phyloP scores from a whole-genome alignment of 2,329 filamentous ascomycete species.

The Ascochyta viciae-villosae region DNA sequence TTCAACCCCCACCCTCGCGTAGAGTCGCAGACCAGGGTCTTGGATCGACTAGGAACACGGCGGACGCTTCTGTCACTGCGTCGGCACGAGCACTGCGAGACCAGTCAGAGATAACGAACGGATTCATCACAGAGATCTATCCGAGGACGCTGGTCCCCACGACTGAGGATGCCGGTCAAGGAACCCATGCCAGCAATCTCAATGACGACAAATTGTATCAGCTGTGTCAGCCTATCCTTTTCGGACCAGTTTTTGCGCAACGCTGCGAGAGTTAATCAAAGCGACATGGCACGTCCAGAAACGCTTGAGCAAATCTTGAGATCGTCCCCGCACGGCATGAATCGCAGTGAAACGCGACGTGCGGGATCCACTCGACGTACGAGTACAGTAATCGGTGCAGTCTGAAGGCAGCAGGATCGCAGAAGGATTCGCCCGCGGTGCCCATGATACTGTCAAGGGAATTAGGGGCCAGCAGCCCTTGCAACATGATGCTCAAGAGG shows the following conservation, averaged over 20 bases:
- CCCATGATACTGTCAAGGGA: conserved; percentile 13
- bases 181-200: conserved; percentile 5
- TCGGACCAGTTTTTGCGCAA: conserved; percentile 2
- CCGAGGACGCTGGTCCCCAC: neutral
- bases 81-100: neutral
- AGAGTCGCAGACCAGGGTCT: conserved; percentile 3
- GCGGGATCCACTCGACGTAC: conserved; percentile 14
- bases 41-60: neutral
- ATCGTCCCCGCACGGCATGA: conserved; percentile 16
- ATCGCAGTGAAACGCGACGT: conserved; percentile 19
- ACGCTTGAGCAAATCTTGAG: conserved; percentile 8
- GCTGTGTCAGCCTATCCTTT: neutral
- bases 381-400: conserved; percentile 11
- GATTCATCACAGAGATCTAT: neutral
- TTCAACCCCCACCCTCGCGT: conserved; percentile 7
- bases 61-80: neutral
- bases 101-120: conserved; percentile 10
- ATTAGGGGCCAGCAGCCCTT: conserved; percentile 13
- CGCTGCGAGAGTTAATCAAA: conserved; percentile 4
- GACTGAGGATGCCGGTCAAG: conserved; percentile 4
- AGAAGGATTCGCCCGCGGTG: conserved; percentile 15
- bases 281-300: conserved; percentile 3
- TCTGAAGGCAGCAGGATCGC: conserved; percentile 14
- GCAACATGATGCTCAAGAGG: conserved; percentile 15
- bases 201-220: conserved; percentile 4